Evolutionary conservation across 2,329 filamentous ascomycete species (phyloP), one percentile per base, ranked within the genome.

Genomic region (Diaporthe capsici): DNA sequence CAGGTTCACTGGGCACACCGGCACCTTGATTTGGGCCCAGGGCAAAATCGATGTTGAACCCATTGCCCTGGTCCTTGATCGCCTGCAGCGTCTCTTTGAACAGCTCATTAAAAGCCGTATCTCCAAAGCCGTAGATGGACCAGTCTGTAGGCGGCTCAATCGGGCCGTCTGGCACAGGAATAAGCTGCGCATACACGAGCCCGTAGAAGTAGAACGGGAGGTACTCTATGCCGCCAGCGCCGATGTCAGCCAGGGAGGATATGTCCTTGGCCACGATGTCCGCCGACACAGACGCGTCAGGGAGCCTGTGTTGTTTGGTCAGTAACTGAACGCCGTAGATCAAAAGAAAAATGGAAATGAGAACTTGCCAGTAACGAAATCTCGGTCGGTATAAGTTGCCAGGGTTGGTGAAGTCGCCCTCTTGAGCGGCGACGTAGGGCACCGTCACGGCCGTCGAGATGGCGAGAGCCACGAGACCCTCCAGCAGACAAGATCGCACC

Each of bases 21-120:
- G 85, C 82, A 5, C 87, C 88, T 78, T 87, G 85, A 75, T 87
- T 87, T 0, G 87, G 84, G 0, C 87, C 87, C 1, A 89, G 65
- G 0, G 84, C 81, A 77, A 87, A 86, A 76, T 89, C 87, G 78
- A 89, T 83, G 6, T 84, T 73, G 13, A 88, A 60, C 0, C 80
- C 84, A 25, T 82, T 75, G 0, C 86, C 83, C 22, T 82, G 80
- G 15, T 80, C 78, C 1, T 85, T 83, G 72, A 83, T 72, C 17
- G 74, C 28, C 79, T 74, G 65, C 82, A 83, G 37, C 82, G 71
- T 28, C 79, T 76, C 20, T 79, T 42, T 42, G 22, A 49, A 53
- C 25, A 53, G 53, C 51, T 68, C 28, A 55, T 72, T 77, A 17
- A 72, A 77, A 1, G 84, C 81, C 7, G 80, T 77, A 20, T 82